Conservation (phyloP, 805 yeast genomes). For the Ogataea pignaliae region DNA sequence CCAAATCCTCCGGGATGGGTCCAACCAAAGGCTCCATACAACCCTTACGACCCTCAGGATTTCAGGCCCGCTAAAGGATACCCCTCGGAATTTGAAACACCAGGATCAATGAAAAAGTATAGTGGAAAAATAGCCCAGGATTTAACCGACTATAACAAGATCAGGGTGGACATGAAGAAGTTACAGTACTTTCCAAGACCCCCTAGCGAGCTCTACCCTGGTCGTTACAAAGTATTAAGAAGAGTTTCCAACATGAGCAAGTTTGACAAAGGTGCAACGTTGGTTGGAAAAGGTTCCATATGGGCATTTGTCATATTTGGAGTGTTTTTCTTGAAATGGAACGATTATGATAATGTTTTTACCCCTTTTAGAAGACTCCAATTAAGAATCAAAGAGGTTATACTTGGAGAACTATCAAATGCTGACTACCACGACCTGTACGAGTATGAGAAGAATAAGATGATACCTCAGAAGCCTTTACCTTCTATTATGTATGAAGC, state of each 20-base stretch:
- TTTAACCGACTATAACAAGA: conserved; percentile 61
- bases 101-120: conserved; percentile 52
- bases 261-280: conserved; percentile 56
- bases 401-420: conserved; percentile 51
- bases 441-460: conserved; percentile 34
- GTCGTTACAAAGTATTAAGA: conserved; percentile 68
- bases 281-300: conserved; percentile 49
- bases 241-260: conserved; percentile 48
- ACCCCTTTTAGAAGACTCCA: conserved; percentile 62
- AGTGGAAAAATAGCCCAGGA: conserved; percentile 48
- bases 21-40: conserved; percentile 79
- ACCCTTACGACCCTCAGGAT: conserved; percentile 79
- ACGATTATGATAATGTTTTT: conserved; percentile 73
- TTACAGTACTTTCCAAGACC: conserved; percentile 80
- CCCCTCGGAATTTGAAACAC: conserved; percentile 73
- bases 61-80: conserved; percentile 78
- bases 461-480: conserved; percentile 35
- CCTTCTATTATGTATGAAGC: conserved; percentile 35
- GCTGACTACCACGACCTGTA: conserved; percentile 63
- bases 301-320: conserved; percentile 50
- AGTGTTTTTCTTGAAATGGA: conserved; percentile 77
- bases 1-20: conserved; percentile 79
- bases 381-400: conserved; percentile 47
- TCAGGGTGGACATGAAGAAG: conserved; percentile 68
- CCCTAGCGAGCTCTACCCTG: conserved; percentile 66